These are phyloP conservation scores for Ramularia collo-cygni DNA, from an alignment of 2,329 filamentous ascomycete species.

Conservation along the genomic window DNA sequence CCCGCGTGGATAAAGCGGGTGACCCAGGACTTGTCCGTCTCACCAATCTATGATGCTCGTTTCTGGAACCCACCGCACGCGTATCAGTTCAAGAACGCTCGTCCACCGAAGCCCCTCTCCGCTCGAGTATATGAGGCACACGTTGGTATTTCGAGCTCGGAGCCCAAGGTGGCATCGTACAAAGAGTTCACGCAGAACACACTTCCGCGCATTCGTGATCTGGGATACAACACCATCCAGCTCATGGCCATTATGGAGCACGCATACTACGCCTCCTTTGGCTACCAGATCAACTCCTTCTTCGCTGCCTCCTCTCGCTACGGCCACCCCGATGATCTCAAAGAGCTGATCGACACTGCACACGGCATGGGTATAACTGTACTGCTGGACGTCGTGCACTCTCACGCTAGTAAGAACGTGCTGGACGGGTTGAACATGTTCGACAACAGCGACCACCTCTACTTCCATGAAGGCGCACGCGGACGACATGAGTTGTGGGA, in stretches of 20 bases:
- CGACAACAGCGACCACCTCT: slow-evolving; percentile 88
- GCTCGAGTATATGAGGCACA: slow-evolving; percentile 98
- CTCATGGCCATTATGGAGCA: slow-evolving; percentile 99
- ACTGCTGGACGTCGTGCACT: slow-evolving; percentile 92
- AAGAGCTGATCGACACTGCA: slow-evolving; percentile 92
- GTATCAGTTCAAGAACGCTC: slow-evolving; percentile 77
- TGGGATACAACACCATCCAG: slow-evolving; percentile 97
- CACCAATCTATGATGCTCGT: slow-evolving; percentile 85
- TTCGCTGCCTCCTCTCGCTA: slow-evolving; percentile 96
- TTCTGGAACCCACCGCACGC: slow-evolving; percentile 95
- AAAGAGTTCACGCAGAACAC: slow-evolving; percentile 94
- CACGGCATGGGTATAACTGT: slow-evolving; percentile 87
- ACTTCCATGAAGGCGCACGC: slow-evolving; percentile 83
- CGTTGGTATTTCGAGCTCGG: slow-evolving; percentile 90
- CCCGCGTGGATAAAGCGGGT: slow-evolving; percentile 98
- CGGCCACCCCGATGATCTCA: slow-evolving; percentile 86
- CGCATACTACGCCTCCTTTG: slow-evolving; percentile 98
- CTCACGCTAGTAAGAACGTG: slow-evolving; percentile 96
- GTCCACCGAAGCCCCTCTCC: slow-evolving; percentile 76
- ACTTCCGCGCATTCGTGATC: slow-evolving; percentile 78
- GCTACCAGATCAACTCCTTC: slow-evolving; percentile 98
- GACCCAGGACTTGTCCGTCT: slow-evolving; percentile 83
- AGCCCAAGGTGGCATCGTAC: slow-evolving; percentile 83
- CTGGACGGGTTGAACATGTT: slow-evolving; percentile 93
- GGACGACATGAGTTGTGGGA: slow-evolving; percentile 93